Evolutionary conservation across 2,329 filamentous ascomycete species (phyloP).

Genomic region (Xylaria sp.): DNA sequence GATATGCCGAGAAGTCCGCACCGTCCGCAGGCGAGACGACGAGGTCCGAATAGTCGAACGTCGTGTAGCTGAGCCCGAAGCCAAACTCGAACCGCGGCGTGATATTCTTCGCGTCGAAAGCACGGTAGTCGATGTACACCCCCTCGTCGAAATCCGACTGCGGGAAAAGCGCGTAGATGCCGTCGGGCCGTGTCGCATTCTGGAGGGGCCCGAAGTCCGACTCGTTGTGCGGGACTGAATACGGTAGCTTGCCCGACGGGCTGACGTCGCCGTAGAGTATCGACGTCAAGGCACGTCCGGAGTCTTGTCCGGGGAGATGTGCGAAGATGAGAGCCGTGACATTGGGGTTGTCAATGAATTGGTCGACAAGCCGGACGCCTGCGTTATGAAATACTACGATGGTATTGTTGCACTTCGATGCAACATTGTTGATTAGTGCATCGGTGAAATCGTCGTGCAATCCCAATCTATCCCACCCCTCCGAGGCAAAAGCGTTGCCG

Average conservation of each 20-base stretch:
- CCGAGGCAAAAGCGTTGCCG: conserved; percentile 69
- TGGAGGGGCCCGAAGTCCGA: conserved; percentile 58
- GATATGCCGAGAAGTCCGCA: conserved; percentile 50
- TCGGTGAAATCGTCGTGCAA: conserved; percentile 71
- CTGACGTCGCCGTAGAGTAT: conserved; percentile 73
- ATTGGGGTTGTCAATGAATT: conserved; percentile 72
- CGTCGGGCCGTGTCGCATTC: conserved; percentile 56
- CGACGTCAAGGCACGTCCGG: conserved; percentile 77
- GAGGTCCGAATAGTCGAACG: conserved; percentile 67
- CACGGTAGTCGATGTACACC: conserved; percentile 72
- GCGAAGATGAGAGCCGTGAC: conserved; percentile 77
- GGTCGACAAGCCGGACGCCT: conserved; percentile 68
- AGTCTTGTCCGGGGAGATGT: conserved; percentile 61
- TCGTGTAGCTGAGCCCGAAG: conserved; percentile 75
- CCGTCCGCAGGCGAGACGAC: conserved; percentile 39
- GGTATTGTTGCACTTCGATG: conserved; percentile 65
- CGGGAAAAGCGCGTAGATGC: conserved; percentile 48
- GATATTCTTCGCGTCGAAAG: conserved; percentile 68
- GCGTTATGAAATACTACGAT: conserved; percentile 73
- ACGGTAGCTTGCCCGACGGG: conserved; percentile 61
- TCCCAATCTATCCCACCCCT: conserved; percentile 67
- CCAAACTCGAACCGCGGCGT: conserved; percentile 73
- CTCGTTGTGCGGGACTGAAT: conserved; percentile 61
- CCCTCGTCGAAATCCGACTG: conserved; percentile 64
- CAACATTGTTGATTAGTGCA: conserved; percentile 60